Evolutionary conservation across 495 filamentous ascomycete genomes (phyloP).

Genomic region (Aspergillus saccharolyticus): DNA sequence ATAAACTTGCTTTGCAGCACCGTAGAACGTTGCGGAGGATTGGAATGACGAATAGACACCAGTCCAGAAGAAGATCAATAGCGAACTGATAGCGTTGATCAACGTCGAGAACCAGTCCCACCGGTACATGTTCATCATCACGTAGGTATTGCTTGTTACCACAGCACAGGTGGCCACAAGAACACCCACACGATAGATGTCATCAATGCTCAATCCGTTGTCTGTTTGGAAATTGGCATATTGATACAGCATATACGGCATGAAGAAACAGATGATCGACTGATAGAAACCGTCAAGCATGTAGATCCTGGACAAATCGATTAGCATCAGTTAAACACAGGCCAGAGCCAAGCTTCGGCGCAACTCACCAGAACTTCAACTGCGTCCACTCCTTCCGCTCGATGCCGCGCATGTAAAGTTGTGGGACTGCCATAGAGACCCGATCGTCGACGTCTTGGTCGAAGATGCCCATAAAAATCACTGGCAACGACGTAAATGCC

Average conservation of each 20-base stretch:
- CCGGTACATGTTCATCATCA: constrained; percentile 88
- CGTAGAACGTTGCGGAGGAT: constrained; percentile 64
- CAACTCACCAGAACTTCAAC: constrained; percentile 80
- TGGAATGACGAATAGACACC: constrained; percentile 74
- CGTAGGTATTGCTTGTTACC: constrained; percentile 78
- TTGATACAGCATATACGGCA: constrained; percentile 71
- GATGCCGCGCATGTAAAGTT: constrained; percentile 90
- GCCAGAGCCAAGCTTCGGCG: neutral
- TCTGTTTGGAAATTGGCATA: constrained; percentile 58
- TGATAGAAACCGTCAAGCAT: constrained; percentile 93
- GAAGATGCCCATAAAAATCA: constrained; percentile 90
- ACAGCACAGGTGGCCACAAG: constrained; percentile 72
- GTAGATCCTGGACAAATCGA: constrained; percentile 60
- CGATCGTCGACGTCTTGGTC: constrained; percentile 93
- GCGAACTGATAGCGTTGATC: constrained; percentile 68
- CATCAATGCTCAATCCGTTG: constrained; percentile 65
- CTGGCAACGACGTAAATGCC: constrained; percentile 88
- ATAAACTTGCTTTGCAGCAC: constrained; percentile 71
- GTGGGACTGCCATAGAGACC: constrained; percentile 86
- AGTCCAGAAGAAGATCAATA: constrained; percentile 93
- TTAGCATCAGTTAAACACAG: constrained; percentile 12
- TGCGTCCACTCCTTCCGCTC: constrained; percentile 95
- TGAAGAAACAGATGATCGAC: constrained; percentile 83
- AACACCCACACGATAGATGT: constrained; percentile 71
- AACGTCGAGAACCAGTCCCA: constrained; percentile 93